phyloP scores from a whole-genome alignment of 441 rosid species.

The Mallotus repandus region DNA sequence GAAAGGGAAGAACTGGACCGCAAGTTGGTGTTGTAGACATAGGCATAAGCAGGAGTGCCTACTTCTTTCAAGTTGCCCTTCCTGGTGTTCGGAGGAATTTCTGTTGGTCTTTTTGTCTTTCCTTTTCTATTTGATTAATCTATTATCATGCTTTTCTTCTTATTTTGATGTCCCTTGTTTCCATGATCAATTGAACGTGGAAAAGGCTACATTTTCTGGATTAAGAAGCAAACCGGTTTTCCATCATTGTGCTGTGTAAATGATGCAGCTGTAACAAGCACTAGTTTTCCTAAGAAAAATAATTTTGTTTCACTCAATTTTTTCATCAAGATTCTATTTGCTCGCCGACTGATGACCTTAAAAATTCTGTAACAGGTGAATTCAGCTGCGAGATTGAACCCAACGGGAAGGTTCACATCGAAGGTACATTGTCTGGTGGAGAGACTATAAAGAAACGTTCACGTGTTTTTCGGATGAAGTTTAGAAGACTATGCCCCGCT shows the following conservation, averaged over 20 bases:
- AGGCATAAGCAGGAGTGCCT: conserved; percentile 54
- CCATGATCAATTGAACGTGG: neutral
- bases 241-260: neutral
- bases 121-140: neutral
- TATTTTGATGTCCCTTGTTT: neutral
- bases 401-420: conserved; percentile 51
- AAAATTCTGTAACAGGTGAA: conserved; percentile 38
- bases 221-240: no score
- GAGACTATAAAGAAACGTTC: conserved; percentile 32
- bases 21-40: conserved; percentile 55
- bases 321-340: neutral
- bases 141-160: neutral
- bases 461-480: conserved; percentile 42
- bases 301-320: neutral
- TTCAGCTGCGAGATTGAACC: conserved; percentile 52
- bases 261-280: neutral
- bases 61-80: conserved; percentile 55
- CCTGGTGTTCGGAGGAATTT: conserved; percentile 56
- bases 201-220: neutral
- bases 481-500: conserved; percentile 45
- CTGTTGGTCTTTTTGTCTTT: conserved; percentile 31
- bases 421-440: conserved; percentile 46
- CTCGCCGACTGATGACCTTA: neutral
- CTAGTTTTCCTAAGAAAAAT: neutral
- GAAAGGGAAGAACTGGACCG: conserved; percentile 35